Evolutionary conservation across 371 early-diverging fungal genomes (phyloP).

Genomic region (Phascolomyces articulosus): DNA sequence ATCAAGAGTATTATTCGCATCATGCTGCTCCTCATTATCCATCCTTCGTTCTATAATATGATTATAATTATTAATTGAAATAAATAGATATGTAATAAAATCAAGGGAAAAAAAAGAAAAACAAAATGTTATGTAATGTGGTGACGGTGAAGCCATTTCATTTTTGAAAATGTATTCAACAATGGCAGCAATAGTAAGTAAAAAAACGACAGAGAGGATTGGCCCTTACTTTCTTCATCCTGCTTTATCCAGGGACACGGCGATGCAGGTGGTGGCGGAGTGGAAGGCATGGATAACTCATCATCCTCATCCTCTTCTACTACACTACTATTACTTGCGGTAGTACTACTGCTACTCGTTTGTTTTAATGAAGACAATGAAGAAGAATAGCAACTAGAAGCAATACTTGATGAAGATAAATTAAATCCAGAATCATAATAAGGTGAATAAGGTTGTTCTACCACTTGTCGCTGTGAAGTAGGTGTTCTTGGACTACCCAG

Average conservation of each 20-base stretch:
- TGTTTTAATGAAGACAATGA: not conserved
- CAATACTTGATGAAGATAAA: constrained; percentile 6
- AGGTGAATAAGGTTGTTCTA: constrained; percentile 12
- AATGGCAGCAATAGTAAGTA: not conserved
- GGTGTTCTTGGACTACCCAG: constrained; percentile 7
- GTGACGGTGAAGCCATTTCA: not conserved
- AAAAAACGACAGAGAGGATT: not conserved
- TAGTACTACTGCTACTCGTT: not conserved
- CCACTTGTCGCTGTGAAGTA: not conserved
- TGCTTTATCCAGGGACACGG: constrained; percentile 3
- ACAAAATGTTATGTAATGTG: too few species aligned
- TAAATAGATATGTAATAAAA: too few species aligned
- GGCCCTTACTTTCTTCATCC: constrained; percentile 4
- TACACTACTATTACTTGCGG: too few species aligned
- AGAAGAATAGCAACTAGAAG: constrained; percentile 1
- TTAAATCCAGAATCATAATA: constrained; percentile 10
- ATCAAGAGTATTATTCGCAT: not conserved
- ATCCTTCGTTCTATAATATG: not conserved
- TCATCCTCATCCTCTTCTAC: constrained; percentile 6
- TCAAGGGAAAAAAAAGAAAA: not conserved
- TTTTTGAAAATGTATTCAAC: not conserved
- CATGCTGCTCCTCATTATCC: too few species aligned
- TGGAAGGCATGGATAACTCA: constrained; percentile 7
- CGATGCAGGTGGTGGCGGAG: constrained; percentile 10
- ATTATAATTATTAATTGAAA: not conserved